These are phyloP conservation scores for Eucalyptus polyanthemos DNA, from an alignment of 345 rosid species.

Conservation along the genomic window DNA sequence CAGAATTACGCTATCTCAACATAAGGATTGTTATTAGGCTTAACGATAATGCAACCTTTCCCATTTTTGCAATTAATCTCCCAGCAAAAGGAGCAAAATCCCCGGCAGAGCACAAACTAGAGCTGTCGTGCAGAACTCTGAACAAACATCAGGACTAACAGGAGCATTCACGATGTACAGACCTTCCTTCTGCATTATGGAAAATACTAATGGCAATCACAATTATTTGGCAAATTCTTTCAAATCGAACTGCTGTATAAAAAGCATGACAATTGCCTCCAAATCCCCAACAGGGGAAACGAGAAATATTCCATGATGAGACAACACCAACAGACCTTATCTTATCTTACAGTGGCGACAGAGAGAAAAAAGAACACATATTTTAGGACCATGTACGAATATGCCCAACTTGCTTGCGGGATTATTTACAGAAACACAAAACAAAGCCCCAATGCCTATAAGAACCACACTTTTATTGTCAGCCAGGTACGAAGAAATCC, in stretches of 20 bases:
- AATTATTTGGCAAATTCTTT: neutral
- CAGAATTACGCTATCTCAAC: neutral
- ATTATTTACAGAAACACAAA: neutral
- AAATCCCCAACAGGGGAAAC: neutral
- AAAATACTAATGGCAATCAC: neutral
- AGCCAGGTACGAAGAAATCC: conserved; percentile 87
- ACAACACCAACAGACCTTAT: neutral
- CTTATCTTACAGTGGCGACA: neutral
- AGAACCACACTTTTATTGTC: neutral
- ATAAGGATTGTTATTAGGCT: neutral
- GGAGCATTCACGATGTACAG: neutral
- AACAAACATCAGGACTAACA: neutral
- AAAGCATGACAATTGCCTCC: neutral
- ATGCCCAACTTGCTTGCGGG: neutral
- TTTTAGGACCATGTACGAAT: neutral
- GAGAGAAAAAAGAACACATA: neutral
- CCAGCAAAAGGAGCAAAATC: neutral
- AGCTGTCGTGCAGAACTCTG: neutral
- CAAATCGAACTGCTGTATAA: neutral
- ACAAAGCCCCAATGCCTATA: neutral
- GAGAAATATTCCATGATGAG: neutral
- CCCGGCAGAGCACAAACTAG: neutral
- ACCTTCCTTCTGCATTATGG: neutral
- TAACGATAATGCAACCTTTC: neutral
- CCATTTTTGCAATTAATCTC: neutral